Percentiles rank a stretch among this genome's conserved stretches.
Evolutionary conservation across 768 basidiomycete species (phyloP).

Genomic region (Baorangia bicolor): DNA sequence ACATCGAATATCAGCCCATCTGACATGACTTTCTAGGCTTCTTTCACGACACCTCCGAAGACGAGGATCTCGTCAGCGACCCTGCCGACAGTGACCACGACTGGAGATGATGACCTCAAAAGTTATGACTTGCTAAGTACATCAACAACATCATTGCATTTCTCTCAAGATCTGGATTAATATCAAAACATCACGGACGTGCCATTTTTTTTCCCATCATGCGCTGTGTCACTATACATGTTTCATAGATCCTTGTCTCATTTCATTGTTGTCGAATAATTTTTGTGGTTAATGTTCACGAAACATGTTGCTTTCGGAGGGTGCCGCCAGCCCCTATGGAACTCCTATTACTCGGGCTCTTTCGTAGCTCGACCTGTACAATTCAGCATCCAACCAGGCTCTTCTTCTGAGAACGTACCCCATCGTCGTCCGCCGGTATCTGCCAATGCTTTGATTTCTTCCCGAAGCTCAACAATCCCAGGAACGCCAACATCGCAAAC

Average conservation of each 20-base stretch:
- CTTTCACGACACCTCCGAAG: constrained; percentile 55
- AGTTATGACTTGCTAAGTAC: neutral
- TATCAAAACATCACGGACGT: constrained; percentile 21
- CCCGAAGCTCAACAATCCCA: constrained; percentile 37
- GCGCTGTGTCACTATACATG: constrained; percentile 15
- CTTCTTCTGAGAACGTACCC: constrained; percentile 14
- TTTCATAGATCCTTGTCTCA: constrained; percentile 8
- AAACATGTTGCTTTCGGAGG: neutral
- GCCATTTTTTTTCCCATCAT: constrained; percentile 5
- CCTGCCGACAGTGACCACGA: constrained; percentile 32
- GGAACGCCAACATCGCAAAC: constrained; percentile 39
- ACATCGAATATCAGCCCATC: neutral
- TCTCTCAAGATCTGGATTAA: constrained; percentile 19
- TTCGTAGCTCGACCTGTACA: constrained; percentile 24
- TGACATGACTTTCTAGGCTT: constrained; percentile 42
- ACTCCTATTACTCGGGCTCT: constrained; percentile 10
- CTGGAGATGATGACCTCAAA: constrained; percentile 31
- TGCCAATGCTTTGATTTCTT: constrained; percentile 11
- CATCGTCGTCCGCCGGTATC: constrained; percentile 4
- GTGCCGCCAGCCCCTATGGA: neutral
- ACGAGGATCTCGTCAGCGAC: constrained; percentile 39
- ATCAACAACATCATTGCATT: constrained; percentile 20
- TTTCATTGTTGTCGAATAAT: neutral
- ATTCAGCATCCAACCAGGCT: constrained; percentile 1
- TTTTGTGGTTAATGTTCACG: constrained; percentile 2